Conservation (phyloP, 1,139 yeast species). For the Kluyveromyces sp. region DNA sequence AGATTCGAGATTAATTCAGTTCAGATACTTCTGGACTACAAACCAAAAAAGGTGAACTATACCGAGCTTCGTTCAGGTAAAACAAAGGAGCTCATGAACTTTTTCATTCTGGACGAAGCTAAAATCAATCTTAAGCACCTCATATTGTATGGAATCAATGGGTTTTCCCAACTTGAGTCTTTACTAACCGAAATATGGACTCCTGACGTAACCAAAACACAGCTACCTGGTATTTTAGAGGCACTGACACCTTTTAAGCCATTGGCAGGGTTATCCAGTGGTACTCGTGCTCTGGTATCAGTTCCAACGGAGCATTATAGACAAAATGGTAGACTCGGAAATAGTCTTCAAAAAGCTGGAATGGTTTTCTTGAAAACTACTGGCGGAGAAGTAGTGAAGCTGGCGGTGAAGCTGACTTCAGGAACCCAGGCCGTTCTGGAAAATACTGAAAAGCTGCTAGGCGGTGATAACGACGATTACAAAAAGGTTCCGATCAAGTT, state of each 20-base stretch:
- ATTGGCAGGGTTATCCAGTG: slow-evolving; percentile 68
- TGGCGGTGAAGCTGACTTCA: slow-evolving; percentile 81
- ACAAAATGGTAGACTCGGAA: slow-evolving; percentile 61
- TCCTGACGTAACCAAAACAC: slow-evolving; percentile 76
- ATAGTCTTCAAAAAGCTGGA: slow-evolving; percentile 75
- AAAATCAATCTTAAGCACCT: slow-evolving; percentile 56
- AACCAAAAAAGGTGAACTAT: slow-evolving; percentile 83
- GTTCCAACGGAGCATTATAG: slow-evolving; percentile 70
- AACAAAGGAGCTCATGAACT: slow-evolving; percentile 77
- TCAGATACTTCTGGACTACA: slow-evolving; percentile 72
- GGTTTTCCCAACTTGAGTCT: slow-evolving; percentile 53
- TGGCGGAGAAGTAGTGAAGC: slow-evolving; percentile 68
- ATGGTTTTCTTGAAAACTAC: slow-evolving; percentile 71
- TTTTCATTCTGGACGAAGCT: slow-evolving; percentile 84
- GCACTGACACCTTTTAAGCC: slow-evolving; percentile 83
- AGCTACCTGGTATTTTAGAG: slow-evolving; percentile 68
- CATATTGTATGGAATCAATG: slow-evolving; percentile 67
- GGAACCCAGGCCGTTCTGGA: slow-evolving; percentile 84
- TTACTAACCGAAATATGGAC: slow-evolving; percentile 67
- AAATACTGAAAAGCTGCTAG: slow-evolving; percentile 52
- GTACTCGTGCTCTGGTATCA: slow-evolving; percentile 64
- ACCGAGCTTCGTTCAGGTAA: slow-evolving; percentile 80
- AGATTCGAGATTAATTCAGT: slow-evolving; percentile 58
- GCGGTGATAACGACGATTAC: slow-evolving; percentile 26
- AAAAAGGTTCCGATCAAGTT: slow-evolving; percentile 11